Evolutionary conservation across 2,329 filamentous ascomycete species (phyloP).

Genomic region (Balansia obtecta): DNA sequence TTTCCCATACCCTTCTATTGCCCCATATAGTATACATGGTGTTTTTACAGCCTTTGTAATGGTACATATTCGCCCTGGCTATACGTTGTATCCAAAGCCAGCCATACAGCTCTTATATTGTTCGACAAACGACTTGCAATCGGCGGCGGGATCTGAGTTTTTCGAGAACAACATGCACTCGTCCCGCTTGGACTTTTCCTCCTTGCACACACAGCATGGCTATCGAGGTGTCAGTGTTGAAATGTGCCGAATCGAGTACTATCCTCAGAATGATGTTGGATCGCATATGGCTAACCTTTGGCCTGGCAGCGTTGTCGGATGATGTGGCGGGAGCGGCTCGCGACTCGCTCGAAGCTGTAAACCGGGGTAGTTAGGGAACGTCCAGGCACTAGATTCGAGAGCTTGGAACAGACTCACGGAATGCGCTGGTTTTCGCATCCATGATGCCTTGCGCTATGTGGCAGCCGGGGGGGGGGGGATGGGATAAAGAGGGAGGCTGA

Average conservation of each 20-base stretch:
- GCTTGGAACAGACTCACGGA: slow-evolving; percentile 13
- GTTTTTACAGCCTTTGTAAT: not conserved
- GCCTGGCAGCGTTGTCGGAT: slow-evolving; percentile 24
- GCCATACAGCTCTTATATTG: slow-evolving; percentile 89
- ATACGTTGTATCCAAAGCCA: slow-evolving; percentile 75
- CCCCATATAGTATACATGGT: slow-evolving; percentile 13
- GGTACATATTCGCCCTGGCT: slow-evolving; percentile 8
- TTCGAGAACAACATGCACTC: slow-evolving; percentile 99
- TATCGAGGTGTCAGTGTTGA: slow-evolving; percentile 23
- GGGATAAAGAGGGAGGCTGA: not conserved
- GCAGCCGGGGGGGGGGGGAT: not conserved
- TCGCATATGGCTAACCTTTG: slow-evolving; percentile 24
- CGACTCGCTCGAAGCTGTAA: slow-evolving; percentile 5
- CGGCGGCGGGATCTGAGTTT: slow-evolving; percentile 65
- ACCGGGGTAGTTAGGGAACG: not conserved
- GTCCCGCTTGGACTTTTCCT: slow-evolving; percentile 84
- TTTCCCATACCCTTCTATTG: slow-evolving; percentile 9
- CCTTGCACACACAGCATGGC: slow-evolving; percentile 97
- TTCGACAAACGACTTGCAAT: slow-evolving; percentile 72
- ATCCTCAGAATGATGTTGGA: not conserved
- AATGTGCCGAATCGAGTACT: slow-evolving; percentile 2
- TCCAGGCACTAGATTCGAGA: not conserved
- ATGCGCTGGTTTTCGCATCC: slow-evolving; percentile 18
- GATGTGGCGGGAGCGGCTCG: slow-evolving; percentile 17
- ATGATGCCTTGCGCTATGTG: slow-evolving; percentile 13